These are phyloP conservation scores for Camellia oleifera DNA, from an alignment of 179 eudicot genomes.

Conservation along the genomic window DNA sequence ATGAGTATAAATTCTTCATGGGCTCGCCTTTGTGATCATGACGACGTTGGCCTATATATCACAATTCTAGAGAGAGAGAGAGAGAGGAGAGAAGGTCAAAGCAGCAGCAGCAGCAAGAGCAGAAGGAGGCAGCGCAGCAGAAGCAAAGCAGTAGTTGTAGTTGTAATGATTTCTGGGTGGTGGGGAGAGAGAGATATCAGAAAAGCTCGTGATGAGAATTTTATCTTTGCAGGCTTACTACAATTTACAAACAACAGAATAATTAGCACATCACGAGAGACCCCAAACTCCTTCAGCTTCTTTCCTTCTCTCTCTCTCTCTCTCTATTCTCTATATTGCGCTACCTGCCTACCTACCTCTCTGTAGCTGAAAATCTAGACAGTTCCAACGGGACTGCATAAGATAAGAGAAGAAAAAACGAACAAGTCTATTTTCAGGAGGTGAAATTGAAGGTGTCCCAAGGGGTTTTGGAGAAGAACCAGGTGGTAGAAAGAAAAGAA, in stretches of 20 bases:
- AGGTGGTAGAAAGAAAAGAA: neutral
- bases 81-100: conserved; percentile 10
- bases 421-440: neutral
- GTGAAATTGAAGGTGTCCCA: neutral
- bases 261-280: conserved; percentile 3
- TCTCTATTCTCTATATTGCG: conserved; percentile 7
- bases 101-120: conserved; percentile 40
- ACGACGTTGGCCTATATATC: neutral
- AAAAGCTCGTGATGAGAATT: conserved; percentile 65
- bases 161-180: conserved; percentile 29
- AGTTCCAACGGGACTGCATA: conserved; percentile 8
- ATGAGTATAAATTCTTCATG: neutral
- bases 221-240: conserved; percentile 29
- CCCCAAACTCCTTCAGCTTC: conserved; percentile 33
- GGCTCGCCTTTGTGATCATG: too few species aligned
- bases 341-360: neutral
- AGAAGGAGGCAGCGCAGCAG: neutral
- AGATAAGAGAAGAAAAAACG: neutral
- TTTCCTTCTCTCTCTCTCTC: conserved; percentile 4
- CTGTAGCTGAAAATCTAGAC: conserved; percentile 11
- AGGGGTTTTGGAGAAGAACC: neutral
- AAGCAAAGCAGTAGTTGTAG: conserved; percentile 9
- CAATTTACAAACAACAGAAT: conserved; percentile 28
- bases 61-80: neutral
- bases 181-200: conserved; percentile 29